Percentiles rank a stretch among this genome's conserved stretches.
phyloP scores from a whole-genome alignment of 2,329 filamentous ascomycete genomes.

The Botrytis byssoidea region DNA sequence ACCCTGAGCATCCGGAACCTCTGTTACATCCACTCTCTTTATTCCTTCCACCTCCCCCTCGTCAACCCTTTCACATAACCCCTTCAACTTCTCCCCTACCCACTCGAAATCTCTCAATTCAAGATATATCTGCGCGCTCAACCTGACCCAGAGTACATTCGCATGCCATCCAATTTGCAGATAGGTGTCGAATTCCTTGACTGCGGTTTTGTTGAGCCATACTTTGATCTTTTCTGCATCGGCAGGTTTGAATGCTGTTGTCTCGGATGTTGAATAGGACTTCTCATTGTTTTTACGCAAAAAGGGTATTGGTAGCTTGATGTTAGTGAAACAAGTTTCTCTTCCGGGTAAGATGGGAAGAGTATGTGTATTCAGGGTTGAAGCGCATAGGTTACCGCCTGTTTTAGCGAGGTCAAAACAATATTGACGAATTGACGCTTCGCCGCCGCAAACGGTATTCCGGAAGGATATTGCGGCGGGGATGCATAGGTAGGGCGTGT shows the following conservation, averaged over 20 bases:
- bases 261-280: slow-evolving; percentile 29
- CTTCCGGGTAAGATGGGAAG: slow-evolving; percentile 67
- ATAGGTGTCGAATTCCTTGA: slow-evolving; percentile 66
- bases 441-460: slow-evolving; percentile 65
- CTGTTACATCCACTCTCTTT: not conserved
- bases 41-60: slow-evolving; percentile 31
- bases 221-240: slow-evolving; percentile 58
- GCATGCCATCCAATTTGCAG: slow-evolving; percentile 54
- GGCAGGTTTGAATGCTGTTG: slow-evolving; percentile 36
- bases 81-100: slow-evolving; percentile 47
- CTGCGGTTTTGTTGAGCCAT: slow-evolving; percentile 42
- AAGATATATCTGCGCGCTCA: slow-evolving; percentile 82
- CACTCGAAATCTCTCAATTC: slow-evolving; percentile 75
- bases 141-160: slow-evolving; percentile 63
- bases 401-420: slow-evolving; percentile 59
- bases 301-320: slow-evolving; percentile 58
- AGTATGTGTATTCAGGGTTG: slow-evolving; percentile 65
- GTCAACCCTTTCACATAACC: slow-evolving; percentile 51
- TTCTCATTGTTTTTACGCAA: slow-evolving; percentile 42
- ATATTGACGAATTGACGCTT: slow-evolving; percentile 66
- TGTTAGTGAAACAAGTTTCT: slow-evolving; percentile 68
- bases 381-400: slow-evolving; percentile 60
- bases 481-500: slow-evolving; percentile 68
- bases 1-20: not conserved
- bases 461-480: slow-evolving; percentile 73